A percentile compares a stretch with the other conserved stretches of the same genome.
phyloP scores from a whole-genome alignment of 352 stramenopile genomes.

The Globisporangium cederbergense region DNA sequence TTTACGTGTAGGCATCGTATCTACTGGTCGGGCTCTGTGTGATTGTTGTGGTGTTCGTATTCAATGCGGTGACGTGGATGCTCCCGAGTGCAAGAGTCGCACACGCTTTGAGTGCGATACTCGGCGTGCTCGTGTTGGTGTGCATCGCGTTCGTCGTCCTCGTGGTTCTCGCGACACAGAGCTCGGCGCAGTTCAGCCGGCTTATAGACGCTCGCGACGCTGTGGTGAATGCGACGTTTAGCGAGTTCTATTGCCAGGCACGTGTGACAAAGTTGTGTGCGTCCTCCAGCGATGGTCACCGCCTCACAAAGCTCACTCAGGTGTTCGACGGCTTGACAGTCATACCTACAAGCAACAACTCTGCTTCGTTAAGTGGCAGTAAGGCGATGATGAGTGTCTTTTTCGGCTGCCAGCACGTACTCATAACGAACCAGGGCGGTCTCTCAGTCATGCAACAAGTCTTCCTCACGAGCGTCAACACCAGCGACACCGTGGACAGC shows the following conservation, averaged over 20 bases:
- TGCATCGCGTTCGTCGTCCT: neutral
- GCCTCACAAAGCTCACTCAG: neutral
- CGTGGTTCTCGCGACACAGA: neutral
- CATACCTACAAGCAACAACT: neutral
- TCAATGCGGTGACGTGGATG: neutral
- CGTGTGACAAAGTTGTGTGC: neutral
- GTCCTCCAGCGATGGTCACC: neutral
- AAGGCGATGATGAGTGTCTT: neutral
- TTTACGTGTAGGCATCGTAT: neutral
- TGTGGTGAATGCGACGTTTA: neutral
- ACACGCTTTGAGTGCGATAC: neutral
- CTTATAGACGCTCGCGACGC: neutral
- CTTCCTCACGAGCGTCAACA: slow-evolving; percentile 8
- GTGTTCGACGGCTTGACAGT: neutral
- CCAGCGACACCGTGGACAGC: slow-evolving; percentile 10
- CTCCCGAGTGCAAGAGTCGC: neutral
- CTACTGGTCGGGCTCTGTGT: neutral
- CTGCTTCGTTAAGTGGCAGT: neutral
- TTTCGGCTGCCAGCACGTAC: slow-evolving; percentile 8
- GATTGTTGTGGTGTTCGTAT: neutral
- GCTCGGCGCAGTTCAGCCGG: neutral
- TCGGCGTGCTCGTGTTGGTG: neutral
- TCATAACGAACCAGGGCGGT: slow-evolving; percentile 5
- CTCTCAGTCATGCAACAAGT: neutral
- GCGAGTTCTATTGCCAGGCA: slow-evolving; percentile 1